These are phyloP conservation scores for Schizopora paradoxa DNA, from an alignment of 1,284 basidiomycete genomes.

Conservation along the genomic window DNA sequence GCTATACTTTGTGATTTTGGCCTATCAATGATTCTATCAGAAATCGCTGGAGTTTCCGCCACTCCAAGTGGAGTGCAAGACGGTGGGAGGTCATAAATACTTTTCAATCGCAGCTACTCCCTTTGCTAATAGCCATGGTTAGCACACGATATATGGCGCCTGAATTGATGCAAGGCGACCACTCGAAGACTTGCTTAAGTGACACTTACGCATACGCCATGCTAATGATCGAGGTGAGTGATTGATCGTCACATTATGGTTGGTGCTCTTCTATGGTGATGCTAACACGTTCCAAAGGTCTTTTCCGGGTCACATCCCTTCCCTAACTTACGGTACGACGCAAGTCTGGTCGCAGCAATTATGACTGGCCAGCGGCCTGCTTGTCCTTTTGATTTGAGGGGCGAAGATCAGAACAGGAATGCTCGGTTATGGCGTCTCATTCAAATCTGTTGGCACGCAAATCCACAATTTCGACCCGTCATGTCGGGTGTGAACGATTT, in stretches of 20 bases:
- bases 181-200: background rate
- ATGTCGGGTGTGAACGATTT: background rate
- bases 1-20: conserved; percentile 5
- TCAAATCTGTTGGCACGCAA: conserved; percentile 5
- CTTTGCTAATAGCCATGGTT: background rate
- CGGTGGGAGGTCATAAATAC: background rate
- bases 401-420: too few relatives aligned
- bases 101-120: background rate
- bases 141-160: background rate
- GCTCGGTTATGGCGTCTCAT: background rate
- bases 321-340: background rate
- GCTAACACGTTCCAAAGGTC: background rate
- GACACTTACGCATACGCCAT: background rate
- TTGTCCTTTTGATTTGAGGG: background rate
- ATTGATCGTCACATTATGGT: too few relatives aligned
- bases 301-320: background rate
- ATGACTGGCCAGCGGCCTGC: background rate
- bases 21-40: conserved; percentile 1
- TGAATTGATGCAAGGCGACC: background rate
- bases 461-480: background rate
- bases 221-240: background rate
- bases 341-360: background rate
- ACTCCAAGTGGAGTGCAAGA: background rate
- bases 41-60: background rate
- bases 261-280: background rate